Evolutionary conservation across 169 alveolate species (phyloP).

Genomic region (Babesia gibsoni): DNA sequence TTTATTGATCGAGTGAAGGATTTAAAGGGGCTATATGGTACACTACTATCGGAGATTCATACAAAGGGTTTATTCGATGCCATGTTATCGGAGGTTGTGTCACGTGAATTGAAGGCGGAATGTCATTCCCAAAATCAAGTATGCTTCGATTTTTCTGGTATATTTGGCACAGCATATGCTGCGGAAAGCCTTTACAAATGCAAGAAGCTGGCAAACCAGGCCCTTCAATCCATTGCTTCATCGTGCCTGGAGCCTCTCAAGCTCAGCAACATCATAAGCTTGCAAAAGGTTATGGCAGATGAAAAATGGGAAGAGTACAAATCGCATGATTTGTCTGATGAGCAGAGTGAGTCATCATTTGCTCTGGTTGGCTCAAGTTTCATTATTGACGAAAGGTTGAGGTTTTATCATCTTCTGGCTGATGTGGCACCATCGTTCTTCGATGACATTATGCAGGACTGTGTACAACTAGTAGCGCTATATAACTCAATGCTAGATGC

Average conservation of each 20-base stretch:
- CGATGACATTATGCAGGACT: constrained; percentile 1
- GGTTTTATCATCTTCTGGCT: not conserved
- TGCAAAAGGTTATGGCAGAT: constrained; percentile 3
- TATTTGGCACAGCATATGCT: not conserved
- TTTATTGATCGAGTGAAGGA: constrained; percentile 8
- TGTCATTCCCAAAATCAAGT: not conserved
- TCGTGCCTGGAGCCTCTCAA: constrained; percentile 23
- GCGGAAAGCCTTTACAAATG: not conserved
- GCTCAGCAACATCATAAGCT: not conserved
- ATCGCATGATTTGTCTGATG: not conserved
- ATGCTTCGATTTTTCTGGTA: not conserved
- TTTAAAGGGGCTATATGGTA: not conserved
- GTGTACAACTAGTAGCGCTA: constrained; percentile 3
- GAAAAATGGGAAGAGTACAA: constrained; percentile 22
- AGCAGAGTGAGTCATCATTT: not conserved
- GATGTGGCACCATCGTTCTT: not conserved
- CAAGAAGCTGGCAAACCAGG: not conserved
- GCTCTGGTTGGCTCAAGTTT: not conserved
- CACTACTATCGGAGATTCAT: constrained; percentile 1
- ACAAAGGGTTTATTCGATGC: not conserved
- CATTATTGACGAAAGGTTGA: constrained; percentile 8
- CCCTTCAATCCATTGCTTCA: not conserved
- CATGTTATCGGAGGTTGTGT: not conserved
- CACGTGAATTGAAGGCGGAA: not conserved
- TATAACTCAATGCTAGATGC: constrained; percentile 27